Conservation (phyloP, 2,329 filamentous ascomycete genomes). For the Colletotrichum sansevieriae region DNA sequence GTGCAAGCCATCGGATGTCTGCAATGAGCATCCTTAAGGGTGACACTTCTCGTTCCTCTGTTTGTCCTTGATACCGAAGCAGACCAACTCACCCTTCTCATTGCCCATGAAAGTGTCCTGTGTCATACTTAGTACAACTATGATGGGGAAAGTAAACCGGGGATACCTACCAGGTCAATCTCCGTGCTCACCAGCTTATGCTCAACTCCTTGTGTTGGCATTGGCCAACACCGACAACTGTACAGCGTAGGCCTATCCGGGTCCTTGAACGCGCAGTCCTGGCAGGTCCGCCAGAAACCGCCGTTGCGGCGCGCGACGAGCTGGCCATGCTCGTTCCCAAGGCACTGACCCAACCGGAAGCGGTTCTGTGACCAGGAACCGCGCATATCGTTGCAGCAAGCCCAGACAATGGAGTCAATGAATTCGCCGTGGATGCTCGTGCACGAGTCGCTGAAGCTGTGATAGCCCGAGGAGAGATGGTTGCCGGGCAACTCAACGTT, state of each 20-base stretch:
- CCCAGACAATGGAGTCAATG: neutral
- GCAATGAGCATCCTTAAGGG: neutral
- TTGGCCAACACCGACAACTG: neutral
- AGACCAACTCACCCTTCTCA: neutral
- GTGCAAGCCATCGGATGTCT: neutral
- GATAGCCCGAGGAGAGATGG: neutral
- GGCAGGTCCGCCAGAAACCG: slow-evolving; percentile 14
- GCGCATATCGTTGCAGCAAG: neutral
- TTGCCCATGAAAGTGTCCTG: slow-evolving; percentile 1
- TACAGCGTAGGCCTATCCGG: neutral
- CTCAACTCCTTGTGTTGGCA: neutral
- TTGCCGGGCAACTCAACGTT: neutral
- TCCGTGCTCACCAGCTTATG: neutral
- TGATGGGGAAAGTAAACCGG: fast-evolving
- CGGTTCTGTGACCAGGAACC: neutral
- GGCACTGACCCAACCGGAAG: neutral
- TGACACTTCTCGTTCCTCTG: neutral
- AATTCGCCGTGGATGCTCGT: slow-evolving; percentile 1
- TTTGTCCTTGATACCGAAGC: slow-evolving; percentile 3
- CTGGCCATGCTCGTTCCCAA: neutral
- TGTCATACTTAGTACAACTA: fast-evolving
- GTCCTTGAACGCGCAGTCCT: slow-evolving; percentile 4
- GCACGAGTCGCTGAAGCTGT: neutral
- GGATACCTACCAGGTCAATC: neutral
- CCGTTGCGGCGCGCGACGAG: neutral